These are phyloP conservation scores for Penicillium decumbens DNA, from an alignment of 2,329 filamentous ascomycete genomes.

Conservation along the genomic window DNA sequence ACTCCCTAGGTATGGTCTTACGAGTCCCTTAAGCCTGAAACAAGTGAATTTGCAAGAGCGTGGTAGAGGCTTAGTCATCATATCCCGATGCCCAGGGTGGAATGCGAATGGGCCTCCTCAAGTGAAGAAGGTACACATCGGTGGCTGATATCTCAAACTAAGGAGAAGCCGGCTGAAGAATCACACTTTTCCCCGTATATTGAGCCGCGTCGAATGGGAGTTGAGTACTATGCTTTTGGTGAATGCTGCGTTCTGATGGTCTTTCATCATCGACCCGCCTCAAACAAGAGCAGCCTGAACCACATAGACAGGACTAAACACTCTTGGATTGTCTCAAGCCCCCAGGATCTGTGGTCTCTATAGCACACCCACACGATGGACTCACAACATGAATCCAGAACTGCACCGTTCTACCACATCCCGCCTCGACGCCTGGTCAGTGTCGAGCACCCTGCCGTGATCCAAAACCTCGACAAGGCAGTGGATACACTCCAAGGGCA, in stretches of 20 bases:
- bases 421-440: constrained; percentile 53
- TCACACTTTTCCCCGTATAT: too few species aligned
- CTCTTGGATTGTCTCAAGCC: not conserved
- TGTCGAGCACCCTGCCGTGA: constrained; percentile 63
- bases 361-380: constrained; percentile 18
- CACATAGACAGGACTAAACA: not conserved
- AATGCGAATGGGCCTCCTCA: not conserved
- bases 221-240: not conserved
- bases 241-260: not conserved
- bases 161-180: not conserved
- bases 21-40: too few species aligned
- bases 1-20: too few species aligned
- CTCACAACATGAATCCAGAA: constrained; percentile 21
- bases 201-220: too few species aligned
- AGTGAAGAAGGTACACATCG: not conserved
- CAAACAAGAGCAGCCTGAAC: not conserved
- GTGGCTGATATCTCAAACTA: not conserved
- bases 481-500: constrained; percentile 59
- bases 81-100: not conserved
- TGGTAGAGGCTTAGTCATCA: not conserved
- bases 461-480: constrained; percentile 61
- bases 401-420: constrained; percentile 49
- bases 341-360: not conserved
- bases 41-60: too few species aligned
- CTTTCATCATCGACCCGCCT: not conserved